Base-by-base conservation (phyloP, 2,329 filamentous ascomycete species). In the Zymoseptoria passerinii region DNA sequence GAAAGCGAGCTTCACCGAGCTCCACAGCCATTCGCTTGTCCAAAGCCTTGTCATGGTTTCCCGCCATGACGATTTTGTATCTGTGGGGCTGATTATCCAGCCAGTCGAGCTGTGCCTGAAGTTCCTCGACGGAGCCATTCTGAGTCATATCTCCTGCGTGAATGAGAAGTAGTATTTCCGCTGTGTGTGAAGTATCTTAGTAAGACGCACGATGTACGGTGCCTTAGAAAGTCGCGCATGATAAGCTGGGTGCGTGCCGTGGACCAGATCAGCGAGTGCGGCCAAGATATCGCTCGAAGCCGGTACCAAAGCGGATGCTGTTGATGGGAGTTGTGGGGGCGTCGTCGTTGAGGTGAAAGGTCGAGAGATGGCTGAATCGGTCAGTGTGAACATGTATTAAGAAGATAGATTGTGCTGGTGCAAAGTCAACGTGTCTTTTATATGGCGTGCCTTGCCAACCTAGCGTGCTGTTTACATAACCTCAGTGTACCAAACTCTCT, bases 11-110 rank as follows among this genome's bases (percentile, higher is more conserved):
- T 7, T 23, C 16, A 13, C 49, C 20, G 10, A 50, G n/a, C 18
- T 50, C 16, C n/a, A 20, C 27, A 28, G 13, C 19, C 54, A 65
- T 70, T 2, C 18, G 28, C 8, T 59, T 53, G 28, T 61, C 63
- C 0, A 70, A 28, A 66, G 58, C 16, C 23, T 61, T 52, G n/a
- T 64, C 60, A 50, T 63, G 62, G 40, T 68, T 68, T n/a, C 65
- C 66, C 6, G 65, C 66, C 28, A 68, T 64, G 18, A 67, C 61
- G 19, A 68, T 13, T 53, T 68, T 68, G 40, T 63, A 50, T 1
- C 19, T 10, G 28, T 66, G 64, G 20, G 64, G 62, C 48, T 63
- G 63, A 29, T 50, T 16, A 23, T 55, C 40, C 3, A 67, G 40
- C 66, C 65, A 67, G 27, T 59, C 54, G 7, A 68, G 40, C 52